Evolutionary conservation across 1,284 basidiomycete genomes (phyloP), one percentile per base, ranked within the genome.

Genomic region (Puccinia horiana): DNA sequence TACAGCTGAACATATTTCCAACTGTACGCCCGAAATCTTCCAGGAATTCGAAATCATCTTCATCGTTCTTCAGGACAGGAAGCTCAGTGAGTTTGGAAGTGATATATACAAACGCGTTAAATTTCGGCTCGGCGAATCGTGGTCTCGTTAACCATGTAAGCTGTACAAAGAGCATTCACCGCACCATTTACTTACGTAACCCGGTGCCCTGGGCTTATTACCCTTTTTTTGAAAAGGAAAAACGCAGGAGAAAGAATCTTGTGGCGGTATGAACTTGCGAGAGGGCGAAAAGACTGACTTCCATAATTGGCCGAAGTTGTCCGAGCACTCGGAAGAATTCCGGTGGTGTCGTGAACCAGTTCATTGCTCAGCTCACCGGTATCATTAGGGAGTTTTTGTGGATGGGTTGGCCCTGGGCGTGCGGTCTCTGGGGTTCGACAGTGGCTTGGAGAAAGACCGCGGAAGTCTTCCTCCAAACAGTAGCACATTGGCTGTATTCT

Each of bases 321-420:
- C 70, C 70, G 70, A 73, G 42, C 44, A 73, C 37, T 73, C 44
- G 40, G 42, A 52, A 44, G 18, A 44, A 73, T 73, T 73, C 70
- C 47, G 26, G 47, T 73, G 37, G 44, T 32, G 70, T 73, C 16
- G 47, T 49, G 9, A 42, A 32, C 70, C 47, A 67, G 63, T 32
- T 73, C 47, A 44, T 52, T 73, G 44, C 42, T 44, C 47, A 44
- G 47, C n/a, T 20, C 70, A 73, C 29, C 16, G 29, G 32, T 70
- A 70, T 70, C 67, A 49, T 26, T 49, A 47, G 63, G 40, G 40
- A 23, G 65, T 69, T 29, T 23, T 47, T 69, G 65, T 42, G 65
- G 65, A 69, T 67, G 35, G 42, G 65, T 69, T 69, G 65, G 65
- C 32, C n/a, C 65, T 69, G 20, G 37, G 42, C 20, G 20, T 35